A percentile compares a stretch with the other conserved stretches of the same genome.
Conservation (phyloP, 306 rosid genomes). For the Acacia crassicarpa region DNA sequence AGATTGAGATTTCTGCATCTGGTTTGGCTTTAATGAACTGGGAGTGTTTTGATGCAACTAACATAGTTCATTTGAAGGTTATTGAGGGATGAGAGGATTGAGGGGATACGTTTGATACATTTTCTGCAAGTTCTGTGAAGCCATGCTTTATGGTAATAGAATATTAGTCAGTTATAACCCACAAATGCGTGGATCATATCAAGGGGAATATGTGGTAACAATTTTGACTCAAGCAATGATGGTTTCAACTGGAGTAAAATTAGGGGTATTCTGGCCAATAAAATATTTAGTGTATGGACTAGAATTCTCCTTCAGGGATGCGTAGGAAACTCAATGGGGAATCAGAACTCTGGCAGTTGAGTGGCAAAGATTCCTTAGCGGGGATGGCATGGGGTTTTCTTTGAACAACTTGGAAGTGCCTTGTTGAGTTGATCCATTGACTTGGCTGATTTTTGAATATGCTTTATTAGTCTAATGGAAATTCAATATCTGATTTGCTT, state of each 20-base stretch:
- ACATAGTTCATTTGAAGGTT: background rate
- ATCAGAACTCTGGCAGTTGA: background rate
- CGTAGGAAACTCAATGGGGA: background rate
- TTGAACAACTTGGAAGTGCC: background rate
- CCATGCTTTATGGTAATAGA: background rate
- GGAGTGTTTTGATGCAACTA: background rate
- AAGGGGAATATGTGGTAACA: background rate
- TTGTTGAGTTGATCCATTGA: background rate
- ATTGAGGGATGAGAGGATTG: background rate
- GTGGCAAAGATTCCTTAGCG: background rate
- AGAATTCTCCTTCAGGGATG: background rate
- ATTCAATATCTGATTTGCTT: background rate
- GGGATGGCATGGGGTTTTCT: background rate
- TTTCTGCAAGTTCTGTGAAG: background rate
- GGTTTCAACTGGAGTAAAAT: background rate
- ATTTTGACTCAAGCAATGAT: background rate
- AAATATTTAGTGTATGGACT: background rate
- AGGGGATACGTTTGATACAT: background rate
- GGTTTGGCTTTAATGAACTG: background rate
- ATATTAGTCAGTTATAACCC: background rate
- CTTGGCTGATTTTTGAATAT: background rate
- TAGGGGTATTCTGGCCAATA: background rate
- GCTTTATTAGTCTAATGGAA: background rate
- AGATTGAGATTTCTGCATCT: background rate
- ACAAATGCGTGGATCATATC: background rate